Evolutionary conservation across 169 alveolate species (phyloP), one percentile per base, ranked within the genome.

Genomic region (Eimeria acervulina): DNA sequence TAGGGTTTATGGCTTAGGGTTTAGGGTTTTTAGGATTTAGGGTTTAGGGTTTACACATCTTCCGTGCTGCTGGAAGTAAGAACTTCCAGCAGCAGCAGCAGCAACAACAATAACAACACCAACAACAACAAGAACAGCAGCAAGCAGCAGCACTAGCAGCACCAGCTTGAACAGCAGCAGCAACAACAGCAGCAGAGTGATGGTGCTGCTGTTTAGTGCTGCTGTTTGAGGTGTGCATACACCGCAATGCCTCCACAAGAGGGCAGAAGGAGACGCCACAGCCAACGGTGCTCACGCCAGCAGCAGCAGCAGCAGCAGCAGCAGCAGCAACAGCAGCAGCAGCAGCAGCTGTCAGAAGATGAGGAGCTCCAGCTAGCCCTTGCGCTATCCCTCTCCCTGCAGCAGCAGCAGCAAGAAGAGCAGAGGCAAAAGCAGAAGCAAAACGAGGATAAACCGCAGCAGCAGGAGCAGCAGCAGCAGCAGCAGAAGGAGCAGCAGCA

Each of bases 301-400:
- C 59, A 51, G 59, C 59, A 51, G 59, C 59, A 51, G 59, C 59
- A 51, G 59, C 59, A 1, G 59, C 59, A 1, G 59, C 59, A 51
- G 59, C 59, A 51, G 59, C 59, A 51, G 59, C 59, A 51, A 17
- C 59, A 51, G 2, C 59, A 51, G 59, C 59, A 51, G 59, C 59
- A 51, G 59, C 59, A 51, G 59, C 59, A 51, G 2, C 59, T 51
- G 21, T 51, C 59, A 10, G 59, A 51, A 17, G 59, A 51, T 51
- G 59, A 51, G 59, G 59, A 51, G 28, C 85, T 74, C 36, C 85
- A 74, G 85, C 40, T 74, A 17, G 85, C 85, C 85, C 85, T 74
- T 33, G 85, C 85, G 10, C 85, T 74, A 26, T 74, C 85, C 40
- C 85, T 74, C 28, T 36, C 47, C 10, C 85, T 31, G 47, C 52